Base-by-base conservation (phyloP, 2,329 filamentous ascomycete species). In the Fusarium succisae region DNA sequence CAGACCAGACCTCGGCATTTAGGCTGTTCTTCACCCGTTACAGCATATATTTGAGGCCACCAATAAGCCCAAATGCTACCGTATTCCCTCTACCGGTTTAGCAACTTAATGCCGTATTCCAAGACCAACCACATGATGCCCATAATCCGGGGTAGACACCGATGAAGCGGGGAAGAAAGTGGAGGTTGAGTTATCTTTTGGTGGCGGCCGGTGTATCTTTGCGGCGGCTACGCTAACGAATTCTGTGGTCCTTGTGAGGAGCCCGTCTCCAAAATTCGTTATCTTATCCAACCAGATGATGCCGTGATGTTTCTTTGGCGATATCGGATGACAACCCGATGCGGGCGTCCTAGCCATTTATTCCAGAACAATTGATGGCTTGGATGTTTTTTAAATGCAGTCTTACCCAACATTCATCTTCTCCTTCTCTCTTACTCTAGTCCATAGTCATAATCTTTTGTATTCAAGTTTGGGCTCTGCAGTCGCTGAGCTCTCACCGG, bases 211-310 rank as follows among this genome's bases (percentile, higher is more conserved):
- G 35, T 26, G 55, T 32, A 22, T 51, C 63, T 24, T 22, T 39
- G 13, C n/a, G 44, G 53, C 70, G 70, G 70, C 65, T 73, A 73
- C 51, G 65, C 65, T 70, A 73, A 45, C 70, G 30, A n/a, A 26
- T 48, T 73, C 13, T 45, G 32, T 44, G 38, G 51, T 7, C 43
- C 60, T 56, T 20, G 51, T 73, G 69, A 68, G 63, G 53, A 41
- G 57, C 3, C 4, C 9, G 50, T 30, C n/a, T 32, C 51, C 13
- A n/a, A 30, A 69, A 45, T 53, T 51, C 44, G 22, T 28, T 47
- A 53, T 43, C 20, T 38, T 22, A 35, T 48, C 69, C 69, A 72
- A 64, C 53, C 53, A 54, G 57, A 39, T 20, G 30, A 50, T 28
- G 30, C 15, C 24, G 56, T 51, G 28, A 15, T 30, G 32, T 44